These are phyloP conservation scores for Leishmania amazonensis DNA, from an alignment of 208 protist species.

Conservation along the genomic window DNA sequence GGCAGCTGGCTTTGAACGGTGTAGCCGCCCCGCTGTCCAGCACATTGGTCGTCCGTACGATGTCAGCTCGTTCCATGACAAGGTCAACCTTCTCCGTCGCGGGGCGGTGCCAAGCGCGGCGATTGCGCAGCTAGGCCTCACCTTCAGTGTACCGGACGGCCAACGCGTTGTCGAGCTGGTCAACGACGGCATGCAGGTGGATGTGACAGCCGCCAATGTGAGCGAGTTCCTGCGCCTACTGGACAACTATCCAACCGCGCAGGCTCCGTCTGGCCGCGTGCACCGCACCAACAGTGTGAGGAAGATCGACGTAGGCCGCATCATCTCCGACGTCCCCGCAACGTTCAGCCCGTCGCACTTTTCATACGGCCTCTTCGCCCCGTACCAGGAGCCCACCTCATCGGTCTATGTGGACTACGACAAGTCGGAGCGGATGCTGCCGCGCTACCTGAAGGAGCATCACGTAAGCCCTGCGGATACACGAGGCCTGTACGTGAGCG, in stretches of 20 bases:
- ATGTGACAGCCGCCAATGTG: slow-evolving; percentile 67
- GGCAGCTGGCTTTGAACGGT: not conserved
- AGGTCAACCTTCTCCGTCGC: slow-evolving; percentile 46
- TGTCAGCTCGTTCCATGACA: slow-evolving; percentile 44
- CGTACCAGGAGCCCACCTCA: slow-evolving; percentile 52
- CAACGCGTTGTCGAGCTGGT: slow-evolving; percentile 68
- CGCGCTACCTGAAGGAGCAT: slow-evolving; percentile 49
- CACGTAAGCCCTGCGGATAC: slow-evolving; percentile 21
- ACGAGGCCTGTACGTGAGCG: slow-evolving; percentile 37
- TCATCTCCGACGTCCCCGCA: slow-evolving; percentile 39
- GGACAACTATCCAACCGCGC: slow-evolving; percentile 28
- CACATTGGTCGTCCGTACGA: slow-evolving; percentile 28
- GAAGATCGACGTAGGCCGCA: slow-evolving; percentile 46
- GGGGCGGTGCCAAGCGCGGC: slow-evolving; percentile 38
- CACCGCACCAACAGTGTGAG: slow-evolving; percentile 72
- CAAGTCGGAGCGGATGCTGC: slow-evolving; percentile 62
- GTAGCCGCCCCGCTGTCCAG: slow-evolving; percentile 21
- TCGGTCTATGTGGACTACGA: slow-evolving; percentile 79
- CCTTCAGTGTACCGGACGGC: slow-evolving; percentile 72
- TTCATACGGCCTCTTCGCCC: slow-evolving; percentile 71
- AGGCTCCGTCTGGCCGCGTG: slow-evolving; percentile 31
- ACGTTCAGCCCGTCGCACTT: slow-evolving; percentile 86
- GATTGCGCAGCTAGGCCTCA: slow-evolving; percentile 62
- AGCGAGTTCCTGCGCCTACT: slow-evolving; percentile 73
- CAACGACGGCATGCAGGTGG: slow-evolving; percentile 71